Base-by-base conservation (phyloP, 148 eudicot species). In the Rhododendron henanense region DNA sequence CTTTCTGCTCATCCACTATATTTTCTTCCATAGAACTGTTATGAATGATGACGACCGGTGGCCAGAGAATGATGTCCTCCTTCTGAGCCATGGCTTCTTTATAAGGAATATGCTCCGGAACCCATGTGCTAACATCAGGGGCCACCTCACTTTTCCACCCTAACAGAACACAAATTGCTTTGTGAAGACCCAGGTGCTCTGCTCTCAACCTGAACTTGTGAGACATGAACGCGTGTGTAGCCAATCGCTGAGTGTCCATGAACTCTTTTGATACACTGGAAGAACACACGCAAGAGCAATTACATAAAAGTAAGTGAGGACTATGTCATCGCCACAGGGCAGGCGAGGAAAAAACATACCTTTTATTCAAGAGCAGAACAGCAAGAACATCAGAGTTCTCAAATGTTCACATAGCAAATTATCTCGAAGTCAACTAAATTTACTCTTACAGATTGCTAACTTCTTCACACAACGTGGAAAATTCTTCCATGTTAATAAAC, bases 21-120 rank as follows among this genome's bases (percentile, higher is more conserved):
- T 74, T 82, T 65, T 83, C 80, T 18, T 77, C 84, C 16, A 86
- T 85, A 50, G 92, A 88, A 35, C 75, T 88, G 61, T 92, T 86
- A 76, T 87, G 94, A 75, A 92, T 82, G 45, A 92, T 79, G 37
- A 92, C 57, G 50, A 88, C 85, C 1, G 94, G 94, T 35, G 92
- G 94, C 92, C 94, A 92, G 48, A 92, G 67, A 67, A 92, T 91
- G 81, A 92, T 89, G 89, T 92, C 94, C 83, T 91, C 92, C 84
- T 89, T 92, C 89, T 84, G 89, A 86, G 86, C 92, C 84, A 86
- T 84, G 41, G 91, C 88, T 86, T 89, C 90, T 79, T 87, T 76
- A 63, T 47, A 25, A 33, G 91, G 81, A 82, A 91, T 81, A 48
- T 35, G 11, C 86, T 79, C 86, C 8, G 91, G 94, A 81, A 71